Conservation (phyloP, 2,329 filamentous ascomycete species). For the Sarocladium strictum region DNA sequence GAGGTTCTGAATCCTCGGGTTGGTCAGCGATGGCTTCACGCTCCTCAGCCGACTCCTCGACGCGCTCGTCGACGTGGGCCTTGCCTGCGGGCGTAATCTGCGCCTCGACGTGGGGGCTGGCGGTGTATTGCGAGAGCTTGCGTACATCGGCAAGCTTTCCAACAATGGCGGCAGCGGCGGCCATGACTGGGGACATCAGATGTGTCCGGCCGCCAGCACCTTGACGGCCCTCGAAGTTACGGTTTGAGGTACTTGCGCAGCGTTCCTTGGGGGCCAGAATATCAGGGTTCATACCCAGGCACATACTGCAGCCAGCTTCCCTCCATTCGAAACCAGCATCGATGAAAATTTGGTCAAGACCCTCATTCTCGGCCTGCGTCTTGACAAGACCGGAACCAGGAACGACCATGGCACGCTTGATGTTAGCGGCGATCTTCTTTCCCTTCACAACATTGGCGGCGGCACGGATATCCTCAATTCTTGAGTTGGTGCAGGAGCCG, state of each 20-base stretch:
- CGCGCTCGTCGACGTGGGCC: conserved; percentile 46
- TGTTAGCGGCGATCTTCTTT: conserved; percentile 77
- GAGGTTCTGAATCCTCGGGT: conserved; percentile 57
- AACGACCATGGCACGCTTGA: conserved; percentile 94
- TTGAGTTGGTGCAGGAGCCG: conserved; percentile 93
- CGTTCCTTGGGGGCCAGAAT: conserved; percentile 88
- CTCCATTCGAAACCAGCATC: conserved; percentile 97
- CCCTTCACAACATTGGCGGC: conserved; percentile 84
- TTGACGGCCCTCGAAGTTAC: conserved; percentile 96
- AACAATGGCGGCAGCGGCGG: conserved; percentile 80
- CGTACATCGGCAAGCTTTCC: conserved; percentile 91
- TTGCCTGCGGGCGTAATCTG: conserved; percentile 35
- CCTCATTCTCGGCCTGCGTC: conserved; percentile 82
- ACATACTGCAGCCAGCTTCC: conserved; percentile 98
- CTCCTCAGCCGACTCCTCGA: conserved; percentile 35
- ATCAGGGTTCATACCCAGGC: conserved; percentile 95
- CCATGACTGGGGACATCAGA: conserved; percentile 96
- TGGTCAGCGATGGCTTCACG: conserved; percentile 49
- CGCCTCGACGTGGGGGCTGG: conserved; percentile 55
- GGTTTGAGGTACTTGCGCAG: conserved; percentile 92
- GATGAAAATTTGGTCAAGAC: conserved; percentile 84
- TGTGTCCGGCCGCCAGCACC: conserved; percentile 88
- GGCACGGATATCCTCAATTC: conserved; percentile 89
- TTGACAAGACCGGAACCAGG: conserved; percentile 94
- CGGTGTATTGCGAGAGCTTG: conserved; percentile 60